A percentile compares a stretch with the other conserved stretches of the same genome.
Conservation (phyloP, 345 rosid genomes). For the Garcia nutans region DNA sequence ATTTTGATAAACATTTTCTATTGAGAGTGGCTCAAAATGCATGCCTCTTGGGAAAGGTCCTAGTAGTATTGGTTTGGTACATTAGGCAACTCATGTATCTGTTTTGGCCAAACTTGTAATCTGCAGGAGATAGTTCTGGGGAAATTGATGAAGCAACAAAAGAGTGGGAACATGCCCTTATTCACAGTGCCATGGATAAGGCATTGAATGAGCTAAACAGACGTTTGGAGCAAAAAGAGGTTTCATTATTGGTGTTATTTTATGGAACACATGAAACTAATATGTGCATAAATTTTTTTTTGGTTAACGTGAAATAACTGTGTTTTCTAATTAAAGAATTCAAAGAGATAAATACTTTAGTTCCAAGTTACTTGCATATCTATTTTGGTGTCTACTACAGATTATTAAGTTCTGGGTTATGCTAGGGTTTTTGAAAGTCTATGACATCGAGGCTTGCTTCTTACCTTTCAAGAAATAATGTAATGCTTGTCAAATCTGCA, state of each 20-base stretch:
- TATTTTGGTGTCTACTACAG: not conserved
- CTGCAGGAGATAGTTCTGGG: conserved; percentile 56
- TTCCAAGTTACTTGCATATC: not conserved
- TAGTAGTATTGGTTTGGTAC: not conserved
- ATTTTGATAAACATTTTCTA: not conserved
- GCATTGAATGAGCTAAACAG: conserved; percentile 85
- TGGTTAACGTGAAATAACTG: not conserved
- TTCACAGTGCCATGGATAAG: conserved; percentile 88
- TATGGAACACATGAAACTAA: not conserved
- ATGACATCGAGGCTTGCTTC: not conserved
- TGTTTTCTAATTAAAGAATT: not conserved
- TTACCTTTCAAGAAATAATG: not conserved
- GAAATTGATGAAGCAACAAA: conserved; percentile 80
- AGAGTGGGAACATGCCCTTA: conserved; percentile 93
- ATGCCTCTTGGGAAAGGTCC: not conserved
- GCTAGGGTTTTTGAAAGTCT: not conserved
- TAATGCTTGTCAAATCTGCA: not conserved
- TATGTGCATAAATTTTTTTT: not conserved
- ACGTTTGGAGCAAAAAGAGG: conserved; percentile 96
- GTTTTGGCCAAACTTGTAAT: not conserved
- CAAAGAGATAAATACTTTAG: not conserved
- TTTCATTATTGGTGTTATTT: conserved; percentile 16
- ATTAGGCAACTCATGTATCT: not conserved
- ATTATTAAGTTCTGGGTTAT: no score
- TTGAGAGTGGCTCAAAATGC: not conserved